Conservation (phyloP, 371 early-diverging fungal species). For the Lichtheimia hyalospora region DNA sequence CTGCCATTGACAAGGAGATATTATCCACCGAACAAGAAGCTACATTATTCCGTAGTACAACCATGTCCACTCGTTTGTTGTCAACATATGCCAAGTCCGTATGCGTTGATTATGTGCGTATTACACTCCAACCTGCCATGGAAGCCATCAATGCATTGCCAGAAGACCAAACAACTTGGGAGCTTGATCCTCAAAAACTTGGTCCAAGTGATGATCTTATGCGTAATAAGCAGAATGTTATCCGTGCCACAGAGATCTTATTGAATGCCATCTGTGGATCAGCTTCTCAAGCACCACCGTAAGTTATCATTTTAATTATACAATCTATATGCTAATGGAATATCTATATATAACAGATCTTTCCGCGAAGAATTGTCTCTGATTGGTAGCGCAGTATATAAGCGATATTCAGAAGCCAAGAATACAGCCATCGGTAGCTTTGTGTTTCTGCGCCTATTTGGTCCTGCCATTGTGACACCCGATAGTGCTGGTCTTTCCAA, state of each 20-base stretch:
- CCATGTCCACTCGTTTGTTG: conserved; percentile 85
- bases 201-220: conserved; percentile 57
- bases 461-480: conserved; percentile 91
- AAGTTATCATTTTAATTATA: neutral
- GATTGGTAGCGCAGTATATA: conserved; percentile 70
- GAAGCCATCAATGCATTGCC: conserved; percentile 48
- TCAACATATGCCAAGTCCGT: conserved; percentile 75
- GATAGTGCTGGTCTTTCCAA: conserved; percentile 56
- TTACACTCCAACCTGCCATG: conserved; percentile 76
- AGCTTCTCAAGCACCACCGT: conserved; percentile 62
- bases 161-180: conserved; percentile 60
- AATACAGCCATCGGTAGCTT: conserved; percentile 92
- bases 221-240: conserved; percentile 77
- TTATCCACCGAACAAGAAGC: conserved; percentile 76
- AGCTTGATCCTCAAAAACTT: conserved; percentile 82
- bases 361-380: conserved; percentile 79
- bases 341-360: conserved; percentile 21
- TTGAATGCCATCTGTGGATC: conserved; percentile 81
- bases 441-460: conserved; percentile 91
- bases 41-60: conserved; percentile 89
- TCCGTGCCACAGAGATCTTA: conserved; percentile 70
- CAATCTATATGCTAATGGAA: conserved; percentile 18
- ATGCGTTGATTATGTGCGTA: conserved; percentile 78
- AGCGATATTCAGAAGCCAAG: conserved; percentile 82
- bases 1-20: conserved; percentile 81